Evolutionary conservation across 164 flowering plant genomes (phyloP).

Genomic region (Vitis vinifera): ASM3070453v1 NC_081822.1:36362001-36362500

Average conservation of each 20-base stretch:
- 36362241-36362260: conserved; percentile 25
- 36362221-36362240: conserved; percentile 15
- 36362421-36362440: not conserved
- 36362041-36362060: conserved; percentile 19
- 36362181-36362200: conserved; percentile 27
- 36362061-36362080: conserved; percentile 9
- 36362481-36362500: not conserved
- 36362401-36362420: conserved; percentile 11
- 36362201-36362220: conserved; percentile 17
- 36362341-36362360: not conserved
- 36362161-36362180: conserved; percentile 23
- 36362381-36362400: conserved; percentile 23
- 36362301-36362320: conserved; percentile 9
- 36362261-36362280: conserved; percentile 23
- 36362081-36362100: conserved; percentile 15
- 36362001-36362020: conserved; percentile 19
- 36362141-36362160: conserved; percentile 7
- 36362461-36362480: conserved; percentile 13
- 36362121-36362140: conserved; percentile 15
- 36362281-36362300: conserved; percentile 17
- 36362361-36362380: conserved; percentile 14
- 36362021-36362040: conserved; percentile 12
- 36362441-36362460: conserved; percentile 21
- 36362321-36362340: conserved; percentile 21
- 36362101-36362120: conserved; percentile 17